Conservation (phyloP, 78 protist genomes). For the Paulinella micropora region DNA sequence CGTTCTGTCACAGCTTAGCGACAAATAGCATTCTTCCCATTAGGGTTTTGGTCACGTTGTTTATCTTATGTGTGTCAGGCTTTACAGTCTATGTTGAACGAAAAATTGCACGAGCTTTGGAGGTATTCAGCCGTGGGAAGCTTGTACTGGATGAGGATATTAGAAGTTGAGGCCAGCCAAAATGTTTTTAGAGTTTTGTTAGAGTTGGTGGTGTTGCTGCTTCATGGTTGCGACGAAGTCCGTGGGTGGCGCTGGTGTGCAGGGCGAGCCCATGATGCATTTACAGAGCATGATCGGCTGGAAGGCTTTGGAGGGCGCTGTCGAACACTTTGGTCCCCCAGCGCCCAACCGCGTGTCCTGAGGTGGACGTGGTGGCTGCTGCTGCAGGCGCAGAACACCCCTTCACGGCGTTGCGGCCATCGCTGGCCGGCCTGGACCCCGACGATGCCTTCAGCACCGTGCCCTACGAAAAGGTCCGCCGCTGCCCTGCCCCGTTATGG, state of each 20-base stretch:
- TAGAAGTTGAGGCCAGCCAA: no score
- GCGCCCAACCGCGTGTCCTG: background rate
- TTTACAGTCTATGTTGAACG: no score
- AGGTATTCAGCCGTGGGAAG: no score
- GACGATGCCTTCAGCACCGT: constrained; percentile 25
- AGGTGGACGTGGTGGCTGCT: constrained; percentile 13
- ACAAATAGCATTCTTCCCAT: no score
- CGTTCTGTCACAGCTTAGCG: no score
- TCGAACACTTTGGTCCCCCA: background rate
- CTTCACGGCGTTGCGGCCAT: background rate
- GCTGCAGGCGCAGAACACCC: background rate
- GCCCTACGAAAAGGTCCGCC: constrained; percentile 37
- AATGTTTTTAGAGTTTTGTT: no score
- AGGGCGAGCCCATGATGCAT: background rate
- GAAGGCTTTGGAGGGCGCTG: background rate
- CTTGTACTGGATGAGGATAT: no score
- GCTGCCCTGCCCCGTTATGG: no score
- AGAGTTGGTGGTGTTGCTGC: background rate
- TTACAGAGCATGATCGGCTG: background rate
- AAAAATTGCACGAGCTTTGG: no score
- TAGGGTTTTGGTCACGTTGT: no score
- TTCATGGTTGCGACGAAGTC: background rate
- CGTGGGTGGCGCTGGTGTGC: background rate
- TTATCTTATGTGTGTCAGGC: no score
- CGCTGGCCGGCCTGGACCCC: constrained; percentile 10